These are phyloP conservation scores for Stevia rebaudiana DNA, from an alignment of 140 eudicot species.

Conservation along the genomic window DNA sequence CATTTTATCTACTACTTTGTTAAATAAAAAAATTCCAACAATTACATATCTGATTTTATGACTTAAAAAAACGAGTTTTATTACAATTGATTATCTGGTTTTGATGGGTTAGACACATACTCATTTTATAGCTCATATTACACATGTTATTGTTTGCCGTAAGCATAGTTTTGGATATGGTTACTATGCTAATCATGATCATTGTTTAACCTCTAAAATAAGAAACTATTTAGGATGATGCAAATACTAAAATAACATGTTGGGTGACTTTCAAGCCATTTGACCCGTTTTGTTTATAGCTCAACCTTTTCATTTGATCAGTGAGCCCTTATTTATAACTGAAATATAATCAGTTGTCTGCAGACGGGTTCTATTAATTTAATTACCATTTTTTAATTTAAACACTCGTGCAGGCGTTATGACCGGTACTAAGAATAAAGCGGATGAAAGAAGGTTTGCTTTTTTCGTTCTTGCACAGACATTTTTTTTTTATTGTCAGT, in stretches of 20 bases:
- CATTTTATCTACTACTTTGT: neutral
- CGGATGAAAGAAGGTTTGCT: slow-evolving; percentile 15
- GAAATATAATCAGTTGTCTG: neutral
- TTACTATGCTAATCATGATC: neutral
- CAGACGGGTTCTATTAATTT: neutral
- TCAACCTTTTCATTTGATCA: neutral
- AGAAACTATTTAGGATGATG: neutral
- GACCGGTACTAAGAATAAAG: slow-evolving; percentile 48
- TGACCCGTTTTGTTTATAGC: neutral
- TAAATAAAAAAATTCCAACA: neutral
- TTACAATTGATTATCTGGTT: neutral
- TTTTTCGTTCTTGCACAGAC: slow-evolving; percentile 4
- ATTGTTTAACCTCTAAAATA: neutral
- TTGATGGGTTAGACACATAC: neutral
- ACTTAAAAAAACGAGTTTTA: no score
- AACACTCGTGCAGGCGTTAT: slow-evolving; percentile 44
- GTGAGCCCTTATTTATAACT: neutral
- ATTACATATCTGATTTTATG: no score
- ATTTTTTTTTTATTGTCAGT: neutral
- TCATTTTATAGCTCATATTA: no score
- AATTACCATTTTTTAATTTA: neutral
- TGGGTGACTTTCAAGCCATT: neutral
- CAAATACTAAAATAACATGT: neutral
- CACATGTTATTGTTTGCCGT: neutral
- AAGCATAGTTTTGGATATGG: neutral